Percentiles rank a stretch among this genome's conserved stretches.
Evolutionary conservation across 2,329 filamentous ascomycete species (phyloP).

Genomic region (Penicillium psychrosexuale): DNA sequence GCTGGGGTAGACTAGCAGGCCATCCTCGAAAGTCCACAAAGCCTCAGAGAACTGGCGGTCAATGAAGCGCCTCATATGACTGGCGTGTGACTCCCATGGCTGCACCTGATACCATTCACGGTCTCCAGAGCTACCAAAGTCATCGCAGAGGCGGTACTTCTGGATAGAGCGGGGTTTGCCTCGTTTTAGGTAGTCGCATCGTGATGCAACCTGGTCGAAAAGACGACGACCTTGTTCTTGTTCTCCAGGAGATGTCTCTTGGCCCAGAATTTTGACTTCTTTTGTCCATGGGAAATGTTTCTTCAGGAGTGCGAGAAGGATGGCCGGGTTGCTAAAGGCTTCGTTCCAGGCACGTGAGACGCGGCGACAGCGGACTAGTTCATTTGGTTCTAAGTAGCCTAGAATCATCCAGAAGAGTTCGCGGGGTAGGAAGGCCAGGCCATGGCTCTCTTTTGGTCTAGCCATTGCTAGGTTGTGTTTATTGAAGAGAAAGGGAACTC

Average conservation of each 20-base stretch:
- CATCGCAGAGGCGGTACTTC: conserved; percentile 45
- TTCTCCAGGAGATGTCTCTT: conserved; percentile 1
- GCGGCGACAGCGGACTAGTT: conserved; percentile 52
- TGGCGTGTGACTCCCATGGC: conserved; percentile 43
- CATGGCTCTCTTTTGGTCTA: conserved; percentile 5
- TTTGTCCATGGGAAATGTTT: conserved; percentile 53
- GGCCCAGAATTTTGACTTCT: conserved; percentile 48
- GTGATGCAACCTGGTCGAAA: conserved; percentile 52
- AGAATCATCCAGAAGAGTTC: conserved; percentile 58
- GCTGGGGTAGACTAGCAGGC: conserved; percentile 54
- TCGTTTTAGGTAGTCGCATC: conserved; percentile 54
- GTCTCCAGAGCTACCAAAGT: conserved; percentile 34
- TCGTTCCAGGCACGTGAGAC: conserved; percentile 51
- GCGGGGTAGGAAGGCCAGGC: conserved; percentile 48
- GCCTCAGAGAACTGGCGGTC: conserved; percentile 38
- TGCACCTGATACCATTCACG: conserved; percentile 42
- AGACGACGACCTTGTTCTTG: conserved; percentile 24
- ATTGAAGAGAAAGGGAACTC: background rate
- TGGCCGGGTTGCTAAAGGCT: conserved; percentile 50
- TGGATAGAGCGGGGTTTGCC: conserved; percentile 50
- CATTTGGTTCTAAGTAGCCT: conserved; percentile 48
- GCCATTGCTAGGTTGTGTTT: conserved; percentile 10
- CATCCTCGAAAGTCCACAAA: conserved; percentile 58
- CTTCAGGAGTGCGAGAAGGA: conserved; percentile 50
- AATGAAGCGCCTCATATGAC: conserved; percentile 30